Conservation (phyloP, 805 yeast genomes). For the Candida orba region DNA sequence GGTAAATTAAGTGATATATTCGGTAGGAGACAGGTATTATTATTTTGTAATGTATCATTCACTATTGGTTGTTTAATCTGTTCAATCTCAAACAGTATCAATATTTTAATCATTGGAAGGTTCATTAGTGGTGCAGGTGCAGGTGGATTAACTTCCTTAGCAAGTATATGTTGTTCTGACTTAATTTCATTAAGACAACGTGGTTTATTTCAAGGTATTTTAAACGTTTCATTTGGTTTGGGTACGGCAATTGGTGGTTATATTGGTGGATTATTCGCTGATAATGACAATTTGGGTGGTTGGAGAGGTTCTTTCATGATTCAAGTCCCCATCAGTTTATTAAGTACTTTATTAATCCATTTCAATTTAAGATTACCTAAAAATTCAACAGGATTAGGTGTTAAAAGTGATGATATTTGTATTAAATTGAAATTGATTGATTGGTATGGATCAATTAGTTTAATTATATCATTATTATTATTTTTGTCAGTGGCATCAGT, state of each 20-base stretch:
- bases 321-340: constrained; percentile 45
- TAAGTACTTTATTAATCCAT: constrained; percentile 35
- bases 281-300: constrained; percentile 36
- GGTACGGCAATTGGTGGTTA: constrained; percentile 74
- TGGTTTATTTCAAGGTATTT: constrained; percentile 78
- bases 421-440: constrained; percentile 51
- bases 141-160: constrained; percentile 71
- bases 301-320: constrained; percentile 42
- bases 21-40: constrained; percentile 49
- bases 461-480: constrained; percentile 38
- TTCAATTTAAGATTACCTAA: constrained; percentile 34
- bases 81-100: constrained; percentile 40
- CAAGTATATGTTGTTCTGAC: constrained; percentile 73
- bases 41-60: constrained; percentile 49
- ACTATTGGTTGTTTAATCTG: constrained; percentile 52
- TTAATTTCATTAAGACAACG: constrained; percentile 69
- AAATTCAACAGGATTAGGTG: constrained; percentile 49
- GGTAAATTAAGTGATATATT: constrained; percentile 69
- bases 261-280: constrained; percentile 45
- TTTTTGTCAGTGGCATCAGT: constrained; percentile 45
- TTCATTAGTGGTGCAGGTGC: constrained; percentile 81
- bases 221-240: constrained; percentile 65
- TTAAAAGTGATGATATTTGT: constrained; percentile 31
- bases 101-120: constrained; percentile 45
- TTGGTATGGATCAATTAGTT: constrained; percentile 40